Evolutionary conservation across 1,139 yeast species (phyloP).

Genomic region (Starmera stellimalicola): DNA sequence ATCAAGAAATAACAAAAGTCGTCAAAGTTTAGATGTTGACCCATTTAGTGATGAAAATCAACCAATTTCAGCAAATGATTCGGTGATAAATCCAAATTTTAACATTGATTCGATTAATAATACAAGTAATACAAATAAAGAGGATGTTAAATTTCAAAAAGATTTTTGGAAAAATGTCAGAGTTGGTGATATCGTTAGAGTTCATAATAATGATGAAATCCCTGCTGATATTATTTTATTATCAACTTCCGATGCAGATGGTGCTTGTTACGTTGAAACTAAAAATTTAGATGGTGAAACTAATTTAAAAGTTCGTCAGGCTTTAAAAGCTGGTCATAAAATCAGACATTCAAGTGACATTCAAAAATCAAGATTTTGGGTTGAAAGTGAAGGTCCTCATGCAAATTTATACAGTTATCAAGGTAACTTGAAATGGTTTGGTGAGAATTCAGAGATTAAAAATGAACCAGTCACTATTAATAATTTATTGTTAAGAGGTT

Average conservation of each 20-base stretch:
- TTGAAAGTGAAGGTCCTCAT: conserved; percentile 89
- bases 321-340: conserved; percentile 59
- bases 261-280: conserved; percentile 89
- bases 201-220: conserved; percentile 80
- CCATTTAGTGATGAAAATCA: conserved; percentile 15
- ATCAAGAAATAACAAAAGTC: conserved; percentile 1
- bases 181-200: conserved; percentile 84
- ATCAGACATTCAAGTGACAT: conserved; percentile 64
- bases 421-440: conserved; percentile 39
- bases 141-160: conserved; percentile 44
- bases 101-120: not conserved
- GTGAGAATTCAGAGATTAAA: conserved; percentile 32
- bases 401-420: conserved; percentile 75
- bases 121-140: conserved; percentile 20
- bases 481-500: conserved; percentile 80
- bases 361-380: conserved; percentile 66
- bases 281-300: conserved; percentile 96
- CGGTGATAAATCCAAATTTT: conserved; percentile 23
- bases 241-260: conserved; percentile 80
- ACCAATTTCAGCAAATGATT: conserved; percentile 10
- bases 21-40: conserved; percentile 5
- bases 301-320: conserved; percentile 72
- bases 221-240: conserved; percentile 85
- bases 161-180: conserved; percentile 81
- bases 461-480: conserved; percentile 73